A percentile compares a stretch with the other conserved stretches of the same genome.
Conservation (phyloP, 441 rosid species). For the Syzygium syzygioides region DNA sequence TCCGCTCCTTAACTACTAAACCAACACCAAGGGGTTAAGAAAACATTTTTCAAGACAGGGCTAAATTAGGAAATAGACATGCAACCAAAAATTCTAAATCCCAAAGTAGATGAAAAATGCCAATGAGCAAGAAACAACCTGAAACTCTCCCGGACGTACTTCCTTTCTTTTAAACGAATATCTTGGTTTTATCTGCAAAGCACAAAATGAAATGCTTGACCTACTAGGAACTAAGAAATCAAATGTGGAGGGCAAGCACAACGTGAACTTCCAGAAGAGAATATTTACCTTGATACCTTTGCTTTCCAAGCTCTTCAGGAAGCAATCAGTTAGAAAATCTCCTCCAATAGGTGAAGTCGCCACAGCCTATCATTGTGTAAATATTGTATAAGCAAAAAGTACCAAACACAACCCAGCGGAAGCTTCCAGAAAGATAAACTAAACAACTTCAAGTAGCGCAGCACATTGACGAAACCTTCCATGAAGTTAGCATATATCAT, state of each 20-base stretch:
- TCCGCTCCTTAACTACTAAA: neutral
- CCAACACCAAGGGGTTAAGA: neutral
- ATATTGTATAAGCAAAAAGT: neutral
- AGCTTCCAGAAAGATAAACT: neutral
- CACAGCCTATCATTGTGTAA: constrained; percentile 56
- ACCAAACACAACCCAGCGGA: neutral
- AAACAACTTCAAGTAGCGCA: neutral
- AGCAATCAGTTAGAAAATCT: constrained; percentile 90
- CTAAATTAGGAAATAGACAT: neutral
- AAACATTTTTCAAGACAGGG: neutral
- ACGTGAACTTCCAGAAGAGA: neutral
- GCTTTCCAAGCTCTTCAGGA: constrained; percentile 96
- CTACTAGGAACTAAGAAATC: neutral
- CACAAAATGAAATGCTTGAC: constrained; percentile 1
- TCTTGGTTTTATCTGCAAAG: constrained; percentile 84
- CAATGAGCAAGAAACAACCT: constrained; percentile 37
- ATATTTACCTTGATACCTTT: constrained; percentile 73
- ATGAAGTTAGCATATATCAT: neutral
- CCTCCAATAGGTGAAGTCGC: constrained; percentile 86
- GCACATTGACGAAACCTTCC: neutral
- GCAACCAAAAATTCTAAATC: neutral
- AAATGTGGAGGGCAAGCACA: constrained; percentile 4
- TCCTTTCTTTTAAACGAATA: constrained; percentile 98
- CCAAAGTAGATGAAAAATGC: neutral
- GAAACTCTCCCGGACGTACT: constrained; percentile 82